These are phyloP conservation scores for Neopestalotiopsis sp. DNA, from an alignment of 2,329 filamentous ascomycete genomes.

Conservation along the genomic window DNA sequence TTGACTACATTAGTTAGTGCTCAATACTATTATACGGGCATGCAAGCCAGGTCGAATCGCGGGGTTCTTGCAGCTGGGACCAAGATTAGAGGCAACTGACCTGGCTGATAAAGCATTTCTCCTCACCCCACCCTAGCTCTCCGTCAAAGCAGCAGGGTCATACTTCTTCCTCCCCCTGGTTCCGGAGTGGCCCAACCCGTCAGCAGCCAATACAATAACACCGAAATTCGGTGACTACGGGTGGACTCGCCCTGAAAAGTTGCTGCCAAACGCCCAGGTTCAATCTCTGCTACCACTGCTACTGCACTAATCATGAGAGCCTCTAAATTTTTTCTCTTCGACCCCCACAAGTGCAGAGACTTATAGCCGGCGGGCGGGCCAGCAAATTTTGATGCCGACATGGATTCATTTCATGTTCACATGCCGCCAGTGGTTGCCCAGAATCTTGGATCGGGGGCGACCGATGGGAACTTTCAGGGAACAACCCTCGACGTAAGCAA, in stretches of 20 bases:
- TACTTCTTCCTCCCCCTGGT: neutral
- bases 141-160: neutral
- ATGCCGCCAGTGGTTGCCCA: neutral
- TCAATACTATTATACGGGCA: neutral
- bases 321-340: neutral
- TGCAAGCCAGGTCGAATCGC: neutral
- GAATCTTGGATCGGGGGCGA: conserved; percentile 4
- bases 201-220: conserved; percentile 10
- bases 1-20: neutral
- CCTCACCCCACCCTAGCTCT: neutral
- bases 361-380: neutral
- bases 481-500: neutral
- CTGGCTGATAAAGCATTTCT: neutral
- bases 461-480: neutral
- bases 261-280: neutral
- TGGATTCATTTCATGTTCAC: conserved; percentile 10
- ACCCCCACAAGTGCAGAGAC: neutral
- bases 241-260: neutral
- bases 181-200: neutral
- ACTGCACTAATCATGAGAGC: neutral
- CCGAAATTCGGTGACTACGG: conserved; percentile 4
- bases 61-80: neutral
- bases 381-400: neutral
- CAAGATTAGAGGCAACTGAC: neutral
- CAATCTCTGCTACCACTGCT: neutral